A percentile compares a stretch with the other conserved stretches of the same genome.
These are phyloP conservation scores for Geotrichum histeridarum DNA, from an alignment of 1,139 yeast genomes.

Conservation along the genomic window DNA sequence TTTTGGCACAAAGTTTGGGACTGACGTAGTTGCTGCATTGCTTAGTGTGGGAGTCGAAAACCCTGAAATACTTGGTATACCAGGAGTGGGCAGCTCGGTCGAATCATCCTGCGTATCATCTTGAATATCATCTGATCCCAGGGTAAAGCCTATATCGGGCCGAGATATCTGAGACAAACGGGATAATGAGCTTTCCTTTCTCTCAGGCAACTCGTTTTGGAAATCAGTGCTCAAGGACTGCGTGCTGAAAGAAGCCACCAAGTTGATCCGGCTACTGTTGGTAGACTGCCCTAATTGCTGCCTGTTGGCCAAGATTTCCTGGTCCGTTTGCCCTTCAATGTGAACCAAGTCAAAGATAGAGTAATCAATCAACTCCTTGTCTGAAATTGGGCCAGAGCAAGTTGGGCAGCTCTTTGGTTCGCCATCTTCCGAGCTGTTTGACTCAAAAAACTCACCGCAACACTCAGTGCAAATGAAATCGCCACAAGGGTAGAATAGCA, in stretches of 20 bases:
- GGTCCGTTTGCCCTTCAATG: slow-evolving; percentile 24
- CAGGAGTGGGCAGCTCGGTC: background rate
- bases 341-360: slow-evolving; percentile 29
- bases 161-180: background rate
- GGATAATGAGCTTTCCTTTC: background rate
- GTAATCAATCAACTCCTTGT: slow-evolving; percentile 25
- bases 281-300: background rate
- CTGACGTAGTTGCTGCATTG: background rate
- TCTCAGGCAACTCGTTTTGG: background rate
- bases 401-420: slow-evolving; percentile 26
- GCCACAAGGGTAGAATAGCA: slow-evolving; percentile 33
- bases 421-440: slow-evolving; percentile 18
- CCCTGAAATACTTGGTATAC: background rate
- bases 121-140: background rate
- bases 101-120: slow-evolving; percentile 1
- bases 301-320: slow-evolving; percentile 20
- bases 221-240: background rate
- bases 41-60: background rate
- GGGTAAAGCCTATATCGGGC: background rate
- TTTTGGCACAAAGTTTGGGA: background rate
- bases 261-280: background rate
- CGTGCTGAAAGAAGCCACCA: background rate
- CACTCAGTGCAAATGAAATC: slow-evolving; percentile 36
- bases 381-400: slow-evolving; percentile 24
- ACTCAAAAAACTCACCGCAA: slow-evolving; percentile 23